Percentiles rank a stretch among this genome's conserved stretches.
Conservation (phyloP, 2,329 filamentous ascomycete species). For the Beauveria sp. region DNA sequence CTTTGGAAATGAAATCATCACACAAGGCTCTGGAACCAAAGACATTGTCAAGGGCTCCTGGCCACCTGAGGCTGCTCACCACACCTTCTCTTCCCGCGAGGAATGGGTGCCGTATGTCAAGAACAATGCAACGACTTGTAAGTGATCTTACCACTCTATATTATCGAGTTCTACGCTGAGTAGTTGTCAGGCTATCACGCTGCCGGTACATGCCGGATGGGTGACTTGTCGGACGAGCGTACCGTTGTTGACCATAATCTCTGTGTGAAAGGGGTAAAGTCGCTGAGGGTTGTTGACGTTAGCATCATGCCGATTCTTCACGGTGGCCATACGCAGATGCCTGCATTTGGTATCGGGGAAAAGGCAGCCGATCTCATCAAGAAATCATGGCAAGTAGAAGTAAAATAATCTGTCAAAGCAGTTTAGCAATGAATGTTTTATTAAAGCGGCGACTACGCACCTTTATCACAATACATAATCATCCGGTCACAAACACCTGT, state of each 20-base stretch:
- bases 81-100: slow-evolving; percentile 44
- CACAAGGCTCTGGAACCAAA: slow-evolving; percentile 48
- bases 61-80: slow-evolving; percentile 44
- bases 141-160: slow-evolving; percentile 16
- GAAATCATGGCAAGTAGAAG: slow-evolving; percentile 16
- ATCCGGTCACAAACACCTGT: too few relatives aligned
- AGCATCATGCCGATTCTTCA: slow-evolving; percentile 45
- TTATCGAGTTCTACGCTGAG: neutral
- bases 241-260: slow-evolving; percentile 46
- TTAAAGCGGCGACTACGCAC: neutral
- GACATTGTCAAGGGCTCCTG: slow-evolving; percentile 53
- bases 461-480: neutral
- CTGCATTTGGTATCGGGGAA: slow-evolving; percentile 50
- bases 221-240: slow-evolving; percentile 36
- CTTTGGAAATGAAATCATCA: slow-evolving; percentile 53
- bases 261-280: slow-evolving; percentile 42
- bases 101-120: slow-evolving; percentile 52
- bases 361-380: slow-evolving; percentile 43
- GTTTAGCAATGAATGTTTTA: neutral
- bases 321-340: slow-evolving; percentile 45
- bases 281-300: slow-evolving; percentile 46
- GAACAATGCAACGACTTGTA: slow-evolving; percentile 53
- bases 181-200: slow-evolving; percentile 42
- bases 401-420: neutral
- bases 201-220: slow-evolving; percentile 50